Evolutionary conservation across 1,284 basidiomycete genomes (phyloP).

Genomic region (Apiotrichum siamense): DNA sequence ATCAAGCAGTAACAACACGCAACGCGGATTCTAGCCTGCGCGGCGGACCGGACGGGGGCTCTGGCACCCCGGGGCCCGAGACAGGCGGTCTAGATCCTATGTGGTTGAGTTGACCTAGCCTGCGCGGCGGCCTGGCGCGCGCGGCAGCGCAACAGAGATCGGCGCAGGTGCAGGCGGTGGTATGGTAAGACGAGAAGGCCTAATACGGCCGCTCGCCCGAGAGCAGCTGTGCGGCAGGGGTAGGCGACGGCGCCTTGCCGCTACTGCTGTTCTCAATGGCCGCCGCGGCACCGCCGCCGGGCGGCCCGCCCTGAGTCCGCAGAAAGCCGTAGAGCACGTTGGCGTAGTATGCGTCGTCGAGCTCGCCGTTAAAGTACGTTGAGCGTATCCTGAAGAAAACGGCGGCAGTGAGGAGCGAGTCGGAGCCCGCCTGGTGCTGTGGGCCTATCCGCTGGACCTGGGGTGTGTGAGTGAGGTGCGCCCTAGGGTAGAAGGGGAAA

Average conservation of each 20-base stretch:
- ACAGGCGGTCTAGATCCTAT: no score
- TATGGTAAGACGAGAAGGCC: background rate
- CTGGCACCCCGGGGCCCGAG: no score
- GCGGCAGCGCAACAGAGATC: background rate
- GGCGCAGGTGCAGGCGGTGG: no score
- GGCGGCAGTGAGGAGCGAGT: conserved; percentile 83
- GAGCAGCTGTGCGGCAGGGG: conserved; percentile 18
- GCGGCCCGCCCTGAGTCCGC: background rate
- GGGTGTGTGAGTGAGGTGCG: background rate
- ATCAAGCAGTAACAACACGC: conserved; percentile 7
- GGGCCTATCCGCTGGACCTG: conserved; percentile 84
- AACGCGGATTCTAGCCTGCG: no score
- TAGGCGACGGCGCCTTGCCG: conserved; percentile 17
- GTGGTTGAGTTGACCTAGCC: background rate
- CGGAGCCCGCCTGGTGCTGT: conserved; percentile 93
- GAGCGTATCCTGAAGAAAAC: conserved; percentile 96
- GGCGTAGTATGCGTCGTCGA: conserved; percentile 61
- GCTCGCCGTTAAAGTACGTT: conserved; percentile 77
- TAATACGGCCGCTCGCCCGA: conserved; percentile 19
- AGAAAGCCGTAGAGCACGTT: conserved; percentile 1
- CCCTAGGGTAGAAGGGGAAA: background rate
- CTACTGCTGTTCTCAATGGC: no score
- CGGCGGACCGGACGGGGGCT: background rate
- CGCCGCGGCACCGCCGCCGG: no score
- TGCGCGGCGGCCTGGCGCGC: background rate